These are phyloP conservation scores for Phlebopus sp. DNA, from an alignment of 1,284 basidiomycete genomes.

Conservation along the genomic window DNA sequence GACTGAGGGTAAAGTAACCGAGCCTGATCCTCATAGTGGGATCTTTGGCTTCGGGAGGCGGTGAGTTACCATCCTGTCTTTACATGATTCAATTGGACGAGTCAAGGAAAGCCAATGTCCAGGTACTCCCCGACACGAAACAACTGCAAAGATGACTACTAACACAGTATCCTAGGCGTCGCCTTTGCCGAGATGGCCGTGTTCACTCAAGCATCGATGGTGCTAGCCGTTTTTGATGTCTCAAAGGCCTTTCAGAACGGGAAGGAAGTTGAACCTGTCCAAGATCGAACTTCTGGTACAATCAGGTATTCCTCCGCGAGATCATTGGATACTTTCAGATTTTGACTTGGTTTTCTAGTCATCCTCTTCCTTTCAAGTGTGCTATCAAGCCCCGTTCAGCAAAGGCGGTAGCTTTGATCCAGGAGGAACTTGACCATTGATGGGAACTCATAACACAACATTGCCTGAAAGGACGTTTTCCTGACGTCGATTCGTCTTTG, in stretches of 20 bases:
- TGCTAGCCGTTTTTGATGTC: constrained; percentile 49
- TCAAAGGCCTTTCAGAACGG: constrained; percentile 44
- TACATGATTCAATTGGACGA: too few relatives aligned
- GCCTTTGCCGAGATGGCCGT: constrained; percentile 50
- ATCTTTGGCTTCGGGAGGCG: constrained; percentile 55
- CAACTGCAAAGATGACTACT: background rate
- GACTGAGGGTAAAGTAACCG: constrained; percentile 36
- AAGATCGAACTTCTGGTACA: constrained; percentile 47
- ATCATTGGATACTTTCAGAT: background rate
- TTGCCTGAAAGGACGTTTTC: too few relatives aligned
- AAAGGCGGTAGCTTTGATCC: constrained; percentile 44
- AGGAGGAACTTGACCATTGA: constrained; percentile 38
- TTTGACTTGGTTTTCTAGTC: constrained; percentile 31
- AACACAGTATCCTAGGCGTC: constrained; percentile 29
- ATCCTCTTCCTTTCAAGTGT: constrained; percentile 54
- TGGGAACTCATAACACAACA: background rate
- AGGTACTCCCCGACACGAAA: constrained; percentile 30
- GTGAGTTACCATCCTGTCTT: constrained; percentile 26
- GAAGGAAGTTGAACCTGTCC: constrained; percentile 40
- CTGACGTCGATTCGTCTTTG: too few relatives aligned
- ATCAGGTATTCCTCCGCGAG: constrained; percentile 38
- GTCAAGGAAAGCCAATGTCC: constrained; percentile 41
- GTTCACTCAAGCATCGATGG: constrained; percentile 47
- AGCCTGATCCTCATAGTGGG: constrained; percentile 46
- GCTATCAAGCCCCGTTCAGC: constrained; percentile 49